A percentile compares a stretch with the other conserved stretches of the same genome.
Evolutionary conservation across 345 rosid genomes (phyloP).

Genomic region (Luvunga scandens): DNA sequence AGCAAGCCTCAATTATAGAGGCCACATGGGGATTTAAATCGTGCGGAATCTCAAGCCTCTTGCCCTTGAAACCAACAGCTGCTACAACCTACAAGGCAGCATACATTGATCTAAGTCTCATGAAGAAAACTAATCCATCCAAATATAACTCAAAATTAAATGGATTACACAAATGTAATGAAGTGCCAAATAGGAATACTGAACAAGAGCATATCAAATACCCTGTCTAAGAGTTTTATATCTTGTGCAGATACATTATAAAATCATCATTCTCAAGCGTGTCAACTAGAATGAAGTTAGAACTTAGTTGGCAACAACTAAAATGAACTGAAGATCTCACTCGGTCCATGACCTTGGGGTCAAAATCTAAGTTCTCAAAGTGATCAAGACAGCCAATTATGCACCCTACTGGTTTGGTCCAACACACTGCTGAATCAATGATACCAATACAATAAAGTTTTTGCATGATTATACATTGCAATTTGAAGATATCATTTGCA

Average conservation of each 20-base stretch:
- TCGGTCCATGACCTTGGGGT: not conserved
- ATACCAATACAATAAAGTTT: not conserved
- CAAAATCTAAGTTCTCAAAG: not conserved
- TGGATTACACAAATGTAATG: not conserved
- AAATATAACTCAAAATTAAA: not conserved
- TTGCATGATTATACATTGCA: not conserved
- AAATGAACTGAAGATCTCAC: not conserved
- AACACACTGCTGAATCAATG: not conserved
- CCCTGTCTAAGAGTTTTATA: not conserved
- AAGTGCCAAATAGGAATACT: not conserved
- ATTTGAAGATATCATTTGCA: not conserved
- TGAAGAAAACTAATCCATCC: not conserved
- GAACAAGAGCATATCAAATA: not conserved
- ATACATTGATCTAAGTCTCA: not conserved
- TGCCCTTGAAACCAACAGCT: constrained; percentile 91
- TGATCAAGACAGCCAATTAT: not conserved
- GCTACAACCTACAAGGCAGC: constrained; percentile 78
- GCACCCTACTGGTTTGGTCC: not conserved
- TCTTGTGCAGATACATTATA: not conserved
- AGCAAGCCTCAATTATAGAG: constrained; percentile 84
- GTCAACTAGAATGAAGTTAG: not conserved
- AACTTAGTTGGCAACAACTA: not conserved
- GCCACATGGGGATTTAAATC: constrained; percentile 83
- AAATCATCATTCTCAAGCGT: not conserved
- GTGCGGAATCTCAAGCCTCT: constrained; percentile 89